Conservation (phyloP, 192 early-diverging fungal species). For the Linnemannia elongata region DNA sequence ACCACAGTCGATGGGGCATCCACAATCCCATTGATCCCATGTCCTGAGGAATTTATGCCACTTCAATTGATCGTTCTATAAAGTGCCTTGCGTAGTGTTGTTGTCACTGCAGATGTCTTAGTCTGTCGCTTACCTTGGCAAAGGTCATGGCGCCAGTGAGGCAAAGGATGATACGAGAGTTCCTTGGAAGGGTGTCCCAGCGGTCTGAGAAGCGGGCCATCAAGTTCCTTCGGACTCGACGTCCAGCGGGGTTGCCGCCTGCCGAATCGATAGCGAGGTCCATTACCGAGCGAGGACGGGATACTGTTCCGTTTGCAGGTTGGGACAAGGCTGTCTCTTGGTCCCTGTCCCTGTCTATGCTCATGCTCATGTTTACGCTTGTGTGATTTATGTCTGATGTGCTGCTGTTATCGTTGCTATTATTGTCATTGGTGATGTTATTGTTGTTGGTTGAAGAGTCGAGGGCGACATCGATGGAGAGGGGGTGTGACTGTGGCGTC, state of each 20-base stretch:
- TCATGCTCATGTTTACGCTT: background rate
- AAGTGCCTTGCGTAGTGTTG: background rate
- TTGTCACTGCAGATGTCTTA: no score
- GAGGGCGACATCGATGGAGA: background rate
- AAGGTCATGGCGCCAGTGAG: slow-evolving; percentile 40
- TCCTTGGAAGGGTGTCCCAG: slow-evolving; percentile 57
- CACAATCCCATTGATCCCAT: background rate
- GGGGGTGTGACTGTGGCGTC: background rate
- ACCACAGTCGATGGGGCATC: background rate
- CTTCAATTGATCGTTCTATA: background rate
- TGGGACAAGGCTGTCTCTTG: background rate
- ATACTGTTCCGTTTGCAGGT: background rate
- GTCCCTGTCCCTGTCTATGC: background rate
- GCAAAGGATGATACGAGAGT: slow-evolving; percentile 57
- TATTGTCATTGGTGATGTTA: background rate
- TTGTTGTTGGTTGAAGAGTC: background rate
- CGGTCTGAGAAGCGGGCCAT: slow-evolving; percentile 45
- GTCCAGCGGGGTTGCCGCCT: slow-evolving; percentile 43
- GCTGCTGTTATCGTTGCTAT: background rate
- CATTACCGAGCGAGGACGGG: slow-evolving; percentile 38
- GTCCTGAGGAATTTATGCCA: background rate
- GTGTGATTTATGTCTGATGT: background rate
- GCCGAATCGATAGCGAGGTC: slow-evolving; percentile 38
- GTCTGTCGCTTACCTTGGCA: slow-evolving; percentile 42
- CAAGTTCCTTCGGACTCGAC: slow-evolving; percentile 57